Conservation (phyloP, 1,139 yeast species). For the Entelexis paramagnoliae region DNA sequence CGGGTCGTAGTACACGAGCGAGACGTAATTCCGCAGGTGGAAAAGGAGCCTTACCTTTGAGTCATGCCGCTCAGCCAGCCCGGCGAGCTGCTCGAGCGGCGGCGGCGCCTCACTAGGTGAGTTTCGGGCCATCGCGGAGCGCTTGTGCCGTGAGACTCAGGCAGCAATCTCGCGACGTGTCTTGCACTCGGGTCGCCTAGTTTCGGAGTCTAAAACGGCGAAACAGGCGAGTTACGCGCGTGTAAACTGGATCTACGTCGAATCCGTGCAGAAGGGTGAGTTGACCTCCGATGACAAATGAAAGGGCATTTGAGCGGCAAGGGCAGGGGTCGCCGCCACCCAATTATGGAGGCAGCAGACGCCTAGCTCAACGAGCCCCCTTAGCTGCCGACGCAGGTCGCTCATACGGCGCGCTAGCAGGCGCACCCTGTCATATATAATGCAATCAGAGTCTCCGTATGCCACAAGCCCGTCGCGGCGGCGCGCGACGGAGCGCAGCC, state of each 20-base stretch:
- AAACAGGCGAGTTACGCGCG: slow-evolving; percentile 9
- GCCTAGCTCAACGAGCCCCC: no score
- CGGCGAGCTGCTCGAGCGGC: slow-evolving; percentile 20
- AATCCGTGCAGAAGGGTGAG: slow-evolving; percentile 10
- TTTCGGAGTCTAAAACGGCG: not conserved
- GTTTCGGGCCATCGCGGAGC: slow-evolving; percentile 8
- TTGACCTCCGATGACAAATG: slow-evolving; percentile 12
- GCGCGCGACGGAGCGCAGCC: not conserved
- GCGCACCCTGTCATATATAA: no score
- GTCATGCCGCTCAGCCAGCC: slow-evolving; percentile 41
- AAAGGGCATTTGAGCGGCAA: not conserved
- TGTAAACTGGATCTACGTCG: not conserved
- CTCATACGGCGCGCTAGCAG: no score
- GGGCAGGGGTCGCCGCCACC: slow-evolving; percentile 9
- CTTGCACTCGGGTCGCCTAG: not conserved
- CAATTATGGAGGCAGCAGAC: not conserved
- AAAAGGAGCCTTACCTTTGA: slow-evolving; percentile 41
- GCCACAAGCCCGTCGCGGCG: not conserved
- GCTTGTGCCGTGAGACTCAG: not conserved
- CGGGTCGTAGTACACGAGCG: slow-evolving; percentile 55
- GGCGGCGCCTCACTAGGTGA: slow-evolving; percentile 21
- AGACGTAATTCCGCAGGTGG: slow-evolving; percentile 49
- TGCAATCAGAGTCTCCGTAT: no score
- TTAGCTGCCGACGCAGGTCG: no score
- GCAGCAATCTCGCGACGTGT: not conserved